Evolutionary conservation across 2,329 filamentous ascomycete genomes (phyloP).

Genomic region (Chaetomium sp.): DNA sequence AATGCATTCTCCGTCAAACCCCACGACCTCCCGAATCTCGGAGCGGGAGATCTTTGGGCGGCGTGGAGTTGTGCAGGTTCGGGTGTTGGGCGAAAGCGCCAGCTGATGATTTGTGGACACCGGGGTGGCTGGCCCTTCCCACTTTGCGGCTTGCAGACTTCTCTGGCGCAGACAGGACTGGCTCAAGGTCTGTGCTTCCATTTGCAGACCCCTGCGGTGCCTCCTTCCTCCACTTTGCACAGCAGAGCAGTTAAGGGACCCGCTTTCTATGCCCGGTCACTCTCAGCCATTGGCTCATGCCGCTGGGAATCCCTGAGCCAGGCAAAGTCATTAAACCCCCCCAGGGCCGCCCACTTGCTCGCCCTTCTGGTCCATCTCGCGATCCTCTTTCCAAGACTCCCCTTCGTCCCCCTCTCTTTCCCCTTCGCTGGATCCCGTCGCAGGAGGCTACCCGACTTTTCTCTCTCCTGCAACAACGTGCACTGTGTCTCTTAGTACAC

Average conservation of each 20-base stretch:
- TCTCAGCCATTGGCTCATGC: constrained; percentile 15
- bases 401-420: constrained; percentile 28
- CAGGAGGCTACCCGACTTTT: constrained; percentile 26
- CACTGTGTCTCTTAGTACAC: constrained; percentile 1
- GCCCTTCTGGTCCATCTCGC: constrained; percentile 28
- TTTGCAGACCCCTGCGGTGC: neutral
- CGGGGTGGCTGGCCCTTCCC: neutral
- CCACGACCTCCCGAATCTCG: too few relatives aligned
- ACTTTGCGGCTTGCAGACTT: neutral
- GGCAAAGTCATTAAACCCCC: constrained; percentile 34
- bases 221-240: neutral
- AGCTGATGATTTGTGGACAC: neutral
- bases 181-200: constrained; percentile 1
- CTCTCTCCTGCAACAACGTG: constrained; percentile 7
- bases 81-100: neutral
- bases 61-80: too few relatives aligned
- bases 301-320: constrained; percentile 8
- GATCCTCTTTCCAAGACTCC: constrained; percentile 32
- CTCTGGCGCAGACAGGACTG: neutral
- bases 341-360: constrained; percentile 30
- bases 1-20: too few relatives aligned
- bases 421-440: constrained; percentile 24
- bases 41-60: too few relatives aligned
- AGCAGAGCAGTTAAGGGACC: neutral
- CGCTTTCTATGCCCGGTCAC: neutral